Evolutionary conservation across 2,329 filamentous ascomycete genomes (phyloP).

Genomic region (Aspergillus persii): DNA sequence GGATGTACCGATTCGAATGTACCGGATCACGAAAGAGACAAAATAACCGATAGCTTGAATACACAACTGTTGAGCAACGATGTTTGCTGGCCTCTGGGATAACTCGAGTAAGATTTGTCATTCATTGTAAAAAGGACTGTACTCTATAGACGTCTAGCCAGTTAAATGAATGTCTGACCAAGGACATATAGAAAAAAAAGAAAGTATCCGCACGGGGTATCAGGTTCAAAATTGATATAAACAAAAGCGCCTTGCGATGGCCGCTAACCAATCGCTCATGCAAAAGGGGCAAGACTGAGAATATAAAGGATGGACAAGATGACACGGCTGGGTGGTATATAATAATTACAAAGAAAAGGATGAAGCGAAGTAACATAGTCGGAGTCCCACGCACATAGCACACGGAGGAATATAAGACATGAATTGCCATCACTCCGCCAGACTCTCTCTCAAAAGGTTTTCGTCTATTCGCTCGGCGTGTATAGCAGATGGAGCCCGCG

Average conservation of each 20-base stretch:
- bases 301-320: constrained; percentile 4
- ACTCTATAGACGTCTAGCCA: not conserved
- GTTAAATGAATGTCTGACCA: too few species aligned
- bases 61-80: not conserved
- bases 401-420: not conserved
- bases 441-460: constrained; percentile 59
- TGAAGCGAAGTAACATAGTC: not conserved
- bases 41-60: not conserved
- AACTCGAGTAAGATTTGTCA: not conserved
- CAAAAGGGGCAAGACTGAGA: constrained; percentile 3
- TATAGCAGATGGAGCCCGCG: constrained; percentile 56
- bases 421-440: constrained; percentile 44
- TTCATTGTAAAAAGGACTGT: not conserved
- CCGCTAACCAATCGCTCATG: constrained; percentile 1
- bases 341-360: constrained; percentile 1
- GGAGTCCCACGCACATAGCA: not conserved
- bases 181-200: not conserved
- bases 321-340: not conserved
- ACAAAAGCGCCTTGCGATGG: not conserved
- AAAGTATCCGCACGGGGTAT: constrained; percentile 6
- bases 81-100: not conserved
- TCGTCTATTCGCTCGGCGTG: constrained; percentile 59
- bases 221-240: not conserved
- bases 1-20: constrained; percentile 38
- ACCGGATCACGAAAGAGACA: constrained; percentile 26